A percentile compares a stretch with the other conserved stretches of the same genome.
Conservation (phyloP, 768 basidiomycete species). For the Boletus fagicola region DNA sequence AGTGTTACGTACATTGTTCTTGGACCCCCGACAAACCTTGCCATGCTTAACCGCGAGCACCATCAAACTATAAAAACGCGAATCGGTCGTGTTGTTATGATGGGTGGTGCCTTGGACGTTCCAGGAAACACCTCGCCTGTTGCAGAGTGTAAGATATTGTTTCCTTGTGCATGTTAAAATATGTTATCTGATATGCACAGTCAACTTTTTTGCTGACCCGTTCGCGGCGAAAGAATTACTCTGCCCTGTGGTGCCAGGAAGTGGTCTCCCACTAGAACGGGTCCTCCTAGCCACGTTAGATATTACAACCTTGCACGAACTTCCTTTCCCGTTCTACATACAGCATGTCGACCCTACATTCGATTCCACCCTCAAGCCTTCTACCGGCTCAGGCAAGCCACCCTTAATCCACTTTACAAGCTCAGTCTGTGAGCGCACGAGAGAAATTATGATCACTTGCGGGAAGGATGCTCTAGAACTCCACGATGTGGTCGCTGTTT, state of each 20-base stretch:
- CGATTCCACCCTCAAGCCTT: slow-evolving; percentile 47
- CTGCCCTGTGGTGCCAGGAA: slow-evolving; percentile 36
- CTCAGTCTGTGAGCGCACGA: slow-evolving; percentile 69
- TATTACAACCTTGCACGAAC: slow-evolving; percentile 75
- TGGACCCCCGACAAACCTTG: slow-evolving; percentile 81
- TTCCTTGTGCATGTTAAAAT: not conserved
- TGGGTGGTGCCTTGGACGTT: slow-evolving; percentile 93
- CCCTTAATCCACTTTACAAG: slow-evolving; percentile 77
- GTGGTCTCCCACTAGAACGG: slow-evolving; percentile 59
- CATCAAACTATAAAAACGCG: slow-evolving; percentile 50
- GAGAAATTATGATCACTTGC: slow-evolving; percentile 74
- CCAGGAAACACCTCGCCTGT: slow-evolving; percentile 82
- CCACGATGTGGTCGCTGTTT: slow-evolving; percentile 87
- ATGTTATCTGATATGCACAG: slow-evolving; percentile 36
- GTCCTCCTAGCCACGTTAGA: slow-evolving; percentile 77
- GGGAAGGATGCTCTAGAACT: slow-evolving; percentile 87
- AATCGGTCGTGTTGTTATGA: slow-evolving; percentile 76
- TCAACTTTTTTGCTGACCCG: slow-evolving; percentile 88
- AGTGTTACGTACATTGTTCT: slow-evolving; percentile 71
- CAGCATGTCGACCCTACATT: slow-evolving; percentile 62
- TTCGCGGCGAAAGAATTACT: slow-evolving; percentile 75
- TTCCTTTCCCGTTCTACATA: slow-evolving; percentile 68
- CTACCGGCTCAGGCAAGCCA: slow-evolving; percentile 45
- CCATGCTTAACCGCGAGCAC: slow-evolving; percentile 57
- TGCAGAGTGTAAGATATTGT: slow-evolving; percentile 69